Evolutionary conservation across 2,329 filamentous ascomycete genomes (phyloP).

Genomic region (Talaromyces rugulosus): DNA sequence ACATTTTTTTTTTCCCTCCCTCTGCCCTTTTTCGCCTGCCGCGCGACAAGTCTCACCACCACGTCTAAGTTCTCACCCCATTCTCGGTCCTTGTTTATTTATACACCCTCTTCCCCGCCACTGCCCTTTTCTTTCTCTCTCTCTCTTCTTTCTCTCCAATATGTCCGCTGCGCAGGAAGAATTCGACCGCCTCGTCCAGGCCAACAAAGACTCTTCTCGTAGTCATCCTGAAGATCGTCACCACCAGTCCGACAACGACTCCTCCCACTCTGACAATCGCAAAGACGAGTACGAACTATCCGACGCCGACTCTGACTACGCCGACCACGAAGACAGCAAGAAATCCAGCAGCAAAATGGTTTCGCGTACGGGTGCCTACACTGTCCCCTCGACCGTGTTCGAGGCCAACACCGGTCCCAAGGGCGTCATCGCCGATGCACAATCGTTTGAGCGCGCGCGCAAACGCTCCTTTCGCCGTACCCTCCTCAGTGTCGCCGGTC

Average conservation of each 20-base stretch:
- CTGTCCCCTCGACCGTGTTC: conserved; percentile 42
- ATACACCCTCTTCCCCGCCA: background rate
- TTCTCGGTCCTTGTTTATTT: background rate
- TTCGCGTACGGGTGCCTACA: conserved; percentile 35
- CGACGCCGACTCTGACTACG: conserved; percentile 28
- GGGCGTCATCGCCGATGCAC: conserved; percentile 49
- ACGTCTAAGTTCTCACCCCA: background rate
- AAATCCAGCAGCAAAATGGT: conserved; percentile 27
- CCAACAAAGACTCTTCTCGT: conserved; percentile 29
- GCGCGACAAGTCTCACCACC: background rate
- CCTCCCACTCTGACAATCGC: conserved; percentile 23
- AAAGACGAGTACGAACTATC: conserved; percentile 26
- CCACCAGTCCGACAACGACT: conserved; percentile 27
- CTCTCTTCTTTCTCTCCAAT: conserved; percentile 22
- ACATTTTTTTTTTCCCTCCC: background rate
- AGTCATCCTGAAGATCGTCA: conserved; percentile 42
- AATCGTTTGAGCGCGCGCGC: conserved; percentile 46
- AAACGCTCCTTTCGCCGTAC: conserved; percentile 45
- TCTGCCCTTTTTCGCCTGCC: background rate
- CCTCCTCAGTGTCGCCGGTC: conserved; percentile 32
- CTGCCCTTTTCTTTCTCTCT: background rate
- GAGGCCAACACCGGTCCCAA: conserved; percentile 50
- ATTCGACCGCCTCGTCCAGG: conserved; percentile 40
- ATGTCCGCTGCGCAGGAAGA: conserved; percentile 46
- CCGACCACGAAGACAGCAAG: conserved; percentile 28